phyloP scores from a whole-genome alignment of 73 alveolate species.

The Paramecium octaurelia region DNA sequence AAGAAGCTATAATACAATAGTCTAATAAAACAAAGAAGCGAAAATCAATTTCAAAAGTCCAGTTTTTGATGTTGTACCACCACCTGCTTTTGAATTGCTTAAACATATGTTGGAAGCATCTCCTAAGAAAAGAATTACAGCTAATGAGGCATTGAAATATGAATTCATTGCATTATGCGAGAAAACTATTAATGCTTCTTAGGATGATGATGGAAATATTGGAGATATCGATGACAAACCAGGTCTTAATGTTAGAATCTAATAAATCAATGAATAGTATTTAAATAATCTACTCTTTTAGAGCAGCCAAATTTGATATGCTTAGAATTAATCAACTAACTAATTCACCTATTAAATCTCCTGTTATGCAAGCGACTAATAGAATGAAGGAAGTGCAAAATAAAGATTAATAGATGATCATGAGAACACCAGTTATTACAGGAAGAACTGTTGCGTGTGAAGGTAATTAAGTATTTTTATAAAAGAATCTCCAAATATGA shows the following conservation, averaged over 20 bases:
- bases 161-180: not conserved
- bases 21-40: slow-evolving; percentile 22
- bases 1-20: slow-evolving; percentile 44
- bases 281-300: not conserved
- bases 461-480: not conserved
- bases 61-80: slow-evolving; percentile 36
- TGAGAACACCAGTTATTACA: slow-evolving; percentile 50
- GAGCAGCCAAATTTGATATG: slow-evolving; percentile 51
- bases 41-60: slow-evolving; percentile 20
- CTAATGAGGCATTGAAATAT: not conserved
- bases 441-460: slow-evolving; percentile 14
- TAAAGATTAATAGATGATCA: slow-evolving; percentile 18
- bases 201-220: slow-evolving; percentile 32
- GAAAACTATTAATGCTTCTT: not conserved
- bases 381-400: not conserved
- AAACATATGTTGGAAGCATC: not conserved
- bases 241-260: not conserved
- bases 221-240: slow-evolving; percentile 2
- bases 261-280: slow-evolving; percentile 13
- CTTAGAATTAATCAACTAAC: slow-evolving; percentile 34
- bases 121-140: slow-evolving; percentile 50
- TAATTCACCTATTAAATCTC: slow-evolving; percentile 32
- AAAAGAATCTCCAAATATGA: not conserved
- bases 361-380: slow-evolving; percentile 46
- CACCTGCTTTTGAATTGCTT: slow-evolving; percentile 12